phyloP scores from a whole-genome alignment of 1,284 basidiomycete genomes.

The Mycena citricolor region DNA sequence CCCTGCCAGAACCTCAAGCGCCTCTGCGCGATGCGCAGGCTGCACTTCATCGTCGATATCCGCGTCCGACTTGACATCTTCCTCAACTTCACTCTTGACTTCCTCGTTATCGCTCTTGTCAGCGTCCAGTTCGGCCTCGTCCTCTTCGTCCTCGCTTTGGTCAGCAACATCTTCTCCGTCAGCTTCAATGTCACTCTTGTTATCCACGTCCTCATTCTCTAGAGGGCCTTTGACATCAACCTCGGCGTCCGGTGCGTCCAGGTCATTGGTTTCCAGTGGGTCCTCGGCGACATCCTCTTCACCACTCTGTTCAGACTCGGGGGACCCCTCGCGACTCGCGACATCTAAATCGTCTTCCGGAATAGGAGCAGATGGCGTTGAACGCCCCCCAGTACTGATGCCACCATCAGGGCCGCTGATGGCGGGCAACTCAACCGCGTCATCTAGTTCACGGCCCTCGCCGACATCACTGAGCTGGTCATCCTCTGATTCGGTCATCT shows the following conservation, averaged over 20 bases:
- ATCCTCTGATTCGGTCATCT: slow-evolving; percentile 27
- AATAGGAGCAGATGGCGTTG: too few relatives aligned
- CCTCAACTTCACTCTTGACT: slow-evolving; percentile 8
- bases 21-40: slow-evolving; percentile 75
- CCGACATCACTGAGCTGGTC: slow-evolving; percentile 35
- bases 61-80: slow-evolving; percentile 11
- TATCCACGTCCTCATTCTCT: slow-evolving; percentile 21
- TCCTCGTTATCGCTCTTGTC: slow-evolving; percentile 21
- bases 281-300: slow-evolving; percentile 27
- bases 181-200: slow-evolving; percentile 19
- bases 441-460: slow-evolving; percentile 23
- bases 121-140: slow-evolving; percentile 7
- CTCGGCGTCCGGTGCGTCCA: slow-evolving; percentile 24
- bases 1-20: slow-evolving; percentile 70
- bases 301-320: slow-evolving; percentile 21
- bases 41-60: slow-evolving; percentile 65
- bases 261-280: slow-evolving; percentile 27
- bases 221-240: too few relatives aligned
- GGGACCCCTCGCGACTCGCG: slow-evolving; percentile 17
- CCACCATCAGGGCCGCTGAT: too few relatives aligned
- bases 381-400: too few relatives aligned
- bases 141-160: slow-evolving; percentile 3
- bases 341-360: slow-evolving; percentile 10
- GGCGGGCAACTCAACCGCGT: slow-evolving; percentile 16
- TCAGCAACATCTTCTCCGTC: slow-evolving; percentile 22